phyloP scores from a whole-genome alignment of 164 flowering plant species.

The Vitis riparia region DNA sequence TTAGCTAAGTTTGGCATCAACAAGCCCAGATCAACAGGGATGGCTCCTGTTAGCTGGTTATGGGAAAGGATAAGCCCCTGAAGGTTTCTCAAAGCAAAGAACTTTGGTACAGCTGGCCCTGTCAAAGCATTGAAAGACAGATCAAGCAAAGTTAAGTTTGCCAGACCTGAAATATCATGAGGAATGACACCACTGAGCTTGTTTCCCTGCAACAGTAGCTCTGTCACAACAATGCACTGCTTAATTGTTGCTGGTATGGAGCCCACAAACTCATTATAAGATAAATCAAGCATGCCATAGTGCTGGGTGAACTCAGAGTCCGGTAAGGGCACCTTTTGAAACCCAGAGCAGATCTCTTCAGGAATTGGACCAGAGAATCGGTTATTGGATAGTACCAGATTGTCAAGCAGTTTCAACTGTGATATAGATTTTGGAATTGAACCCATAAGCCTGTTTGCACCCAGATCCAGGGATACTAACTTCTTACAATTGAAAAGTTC shows the following conservation, averaged over 20 bases:
- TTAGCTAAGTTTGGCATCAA: slow-evolving; percentile 44
- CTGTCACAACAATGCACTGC: slow-evolving; percentile 39
- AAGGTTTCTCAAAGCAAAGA: slow-evolving; percentile 33
- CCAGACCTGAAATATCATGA: slow-evolving; percentile 29
- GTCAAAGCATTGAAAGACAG: slow-evolving; percentile 51
- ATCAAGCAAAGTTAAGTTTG: slow-evolving; percentile 48
- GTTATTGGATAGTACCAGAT: too few relatives aligned
- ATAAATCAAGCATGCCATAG: slow-evolving; percentile 68
- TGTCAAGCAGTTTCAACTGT: too few relatives aligned
- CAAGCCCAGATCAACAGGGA: slow-evolving; percentile 39
- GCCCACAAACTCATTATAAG: slow-evolving; percentile 50
- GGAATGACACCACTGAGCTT: slow-evolving; percentile 61
- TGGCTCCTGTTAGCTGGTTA: slow-evolving; percentile 43
- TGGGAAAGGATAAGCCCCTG: slow-evolving; percentile 60
- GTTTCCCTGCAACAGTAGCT: slow-evolving; percentile 50
- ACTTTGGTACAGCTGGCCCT: slow-evolving; percentile 37
- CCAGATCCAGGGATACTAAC: slow-evolving; percentile 58
- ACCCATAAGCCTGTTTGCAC: slow-evolving; percentile 37
- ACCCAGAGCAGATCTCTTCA: slow-evolving; percentile 60
- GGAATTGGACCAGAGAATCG: slow-evolving; percentile 56
- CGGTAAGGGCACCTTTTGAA: slow-evolving; percentile 50
- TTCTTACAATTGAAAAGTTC: slow-evolving; percentile 48
- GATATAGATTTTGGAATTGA: too few relatives aligned
- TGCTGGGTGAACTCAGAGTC: slow-evolving; percentile 69
- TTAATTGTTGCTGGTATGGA: slow-evolving; percentile 50